Conservation (phyloP, 139 green algal species). For the Micractinium sp. region DNA sequence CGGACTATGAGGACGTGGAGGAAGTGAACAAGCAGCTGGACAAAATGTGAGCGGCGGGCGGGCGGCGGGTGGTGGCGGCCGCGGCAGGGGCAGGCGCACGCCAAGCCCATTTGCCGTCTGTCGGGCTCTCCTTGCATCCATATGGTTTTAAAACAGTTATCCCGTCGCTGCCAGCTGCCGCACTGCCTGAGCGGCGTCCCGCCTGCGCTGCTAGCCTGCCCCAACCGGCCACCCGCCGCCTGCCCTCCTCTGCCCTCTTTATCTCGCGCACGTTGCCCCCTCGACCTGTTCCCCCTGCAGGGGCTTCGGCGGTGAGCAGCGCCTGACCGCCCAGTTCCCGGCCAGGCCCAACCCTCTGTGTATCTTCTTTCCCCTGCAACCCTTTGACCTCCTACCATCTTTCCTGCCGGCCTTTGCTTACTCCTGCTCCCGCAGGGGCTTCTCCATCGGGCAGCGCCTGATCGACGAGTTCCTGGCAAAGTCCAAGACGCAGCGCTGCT, state of each 20-base stretch:
- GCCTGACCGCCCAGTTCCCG: too few species aligned
- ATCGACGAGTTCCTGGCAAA: constrained; percentile 97
- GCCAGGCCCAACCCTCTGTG: too few species aligned
- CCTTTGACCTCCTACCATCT: not conserved
- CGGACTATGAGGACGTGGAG: constrained; percentile 93
- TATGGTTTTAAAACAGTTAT: not conserved
- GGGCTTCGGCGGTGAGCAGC: not conserved
- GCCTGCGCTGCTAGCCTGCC: not conserved
- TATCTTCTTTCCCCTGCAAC: not conserved
- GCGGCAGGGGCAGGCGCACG: too few species aligned
- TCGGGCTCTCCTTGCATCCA: not conserved
- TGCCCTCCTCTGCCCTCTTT: not conserved
- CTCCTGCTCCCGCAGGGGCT: constrained; percentile 69
- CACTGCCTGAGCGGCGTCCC: not conserved
- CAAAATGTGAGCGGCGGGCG: constrained; percentile 75
- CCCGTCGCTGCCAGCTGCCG: too few species aligned
- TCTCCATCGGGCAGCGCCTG: constrained; percentile 93
- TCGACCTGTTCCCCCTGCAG: not conserved
- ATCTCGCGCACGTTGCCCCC: too few species aligned
- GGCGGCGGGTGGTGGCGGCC: not conserved
- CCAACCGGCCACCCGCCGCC: not conserved
- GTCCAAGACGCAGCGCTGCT: constrained; percentile 74
- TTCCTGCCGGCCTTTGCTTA: not conserved
- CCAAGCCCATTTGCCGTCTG: not conserved
- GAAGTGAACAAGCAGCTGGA: constrained; percentile 98